Conservation (phyloP, 2,329 filamentous ascomycete genomes). For the Akanthomyces uredinophilus region DNA sequence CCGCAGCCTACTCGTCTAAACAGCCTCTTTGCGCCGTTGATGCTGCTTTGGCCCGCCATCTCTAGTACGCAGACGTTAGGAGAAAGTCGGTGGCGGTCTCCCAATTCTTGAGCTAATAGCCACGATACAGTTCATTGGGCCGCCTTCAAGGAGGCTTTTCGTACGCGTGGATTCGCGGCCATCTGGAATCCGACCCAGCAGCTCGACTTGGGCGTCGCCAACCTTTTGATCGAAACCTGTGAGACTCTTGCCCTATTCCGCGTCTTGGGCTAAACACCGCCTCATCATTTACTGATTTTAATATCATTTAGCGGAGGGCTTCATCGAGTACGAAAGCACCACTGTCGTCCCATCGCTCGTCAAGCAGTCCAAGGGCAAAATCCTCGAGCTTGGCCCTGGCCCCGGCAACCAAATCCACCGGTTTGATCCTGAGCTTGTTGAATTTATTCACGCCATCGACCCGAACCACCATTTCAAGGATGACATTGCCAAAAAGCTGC, state of each 20-base stretch:
- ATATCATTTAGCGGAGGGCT: background rate
- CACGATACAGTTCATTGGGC: background rate
- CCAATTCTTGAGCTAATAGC: background rate
- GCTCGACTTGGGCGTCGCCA: conserved; percentile 6
- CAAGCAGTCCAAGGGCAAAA: conserved; percentile 11
- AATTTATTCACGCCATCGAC: conserved; percentile 36
- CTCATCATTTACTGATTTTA: background rate
- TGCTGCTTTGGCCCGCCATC: conserved; percentile 8
- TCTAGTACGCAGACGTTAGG: background rate
- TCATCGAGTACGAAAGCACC: conserved; percentile 10
- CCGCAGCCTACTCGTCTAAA: background rate
- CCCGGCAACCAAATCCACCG: conserved; percentile 38
- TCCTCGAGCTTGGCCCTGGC: conserved; percentile 41
- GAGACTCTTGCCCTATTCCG: background rate
- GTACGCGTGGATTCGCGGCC: background rate
- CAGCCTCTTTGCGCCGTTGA: conserved; percentile 5
- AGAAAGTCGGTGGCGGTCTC: background rate
- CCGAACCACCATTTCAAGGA: conserved; percentile 32
- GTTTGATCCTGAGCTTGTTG: conserved; percentile 28
- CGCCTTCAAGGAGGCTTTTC: background rate
- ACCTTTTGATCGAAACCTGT: conserved; percentile 9
- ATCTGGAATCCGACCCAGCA: background rate
- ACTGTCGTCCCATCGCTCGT: conserved; percentile 9
- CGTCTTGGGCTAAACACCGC: background rate
- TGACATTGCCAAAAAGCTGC: conserved; percentile 27